These are phyloP conservation scores for Scleromitrula shiraiana DNA, from an alignment of 2,329 filamentous ascomycete genomes.

Conservation along the genomic window DNA sequence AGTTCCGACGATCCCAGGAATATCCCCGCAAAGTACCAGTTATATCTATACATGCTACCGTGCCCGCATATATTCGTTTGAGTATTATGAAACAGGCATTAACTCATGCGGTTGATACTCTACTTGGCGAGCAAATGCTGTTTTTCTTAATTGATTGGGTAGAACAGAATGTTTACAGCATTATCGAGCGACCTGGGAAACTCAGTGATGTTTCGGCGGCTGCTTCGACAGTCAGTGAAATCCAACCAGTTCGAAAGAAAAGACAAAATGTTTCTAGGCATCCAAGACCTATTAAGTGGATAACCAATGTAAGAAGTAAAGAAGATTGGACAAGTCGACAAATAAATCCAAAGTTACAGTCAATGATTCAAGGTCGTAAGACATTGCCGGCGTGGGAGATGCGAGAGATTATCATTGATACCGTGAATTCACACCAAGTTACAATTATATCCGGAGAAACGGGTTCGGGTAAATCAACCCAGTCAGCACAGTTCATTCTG, in stretches of 20 bases:
- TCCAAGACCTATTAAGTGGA: conserved; percentile 57
- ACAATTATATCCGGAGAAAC: conserved; percentile 97
- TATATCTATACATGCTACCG: conserved; percentile 58
- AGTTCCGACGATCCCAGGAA: conserved; percentile 62
- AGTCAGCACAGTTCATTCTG: conserved; percentile 91
- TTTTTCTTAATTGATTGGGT: conserved; percentile 90
- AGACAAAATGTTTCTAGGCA: conserved; percentile 34
- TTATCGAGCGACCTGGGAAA: conserved; percentile 77
- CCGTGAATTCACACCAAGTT: conserved; percentile 72
- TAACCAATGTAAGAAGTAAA: conserved; percentile 48
- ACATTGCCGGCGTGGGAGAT: conserved; percentile 82
- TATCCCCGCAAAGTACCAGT: conserved; percentile 67
- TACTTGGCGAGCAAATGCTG: conserved; percentile 81
- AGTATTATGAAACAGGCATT: conserved; percentile 76
- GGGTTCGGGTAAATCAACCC: conserved; percentile 92
- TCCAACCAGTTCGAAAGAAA: conserved; percentile 20
- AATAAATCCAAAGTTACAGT: conserved; percentile 53
- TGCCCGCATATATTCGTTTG: conserved; percentile 89
- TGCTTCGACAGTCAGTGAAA: conserved; percentile 55
- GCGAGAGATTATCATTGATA: conserved; percentile 65
- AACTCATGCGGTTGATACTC: conserved; percentile 58
- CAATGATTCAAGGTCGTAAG: conserved; percentile 66
- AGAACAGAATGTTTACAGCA: conserved; percentile 71
- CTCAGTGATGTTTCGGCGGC: conserved; percentile 79
- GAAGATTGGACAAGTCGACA: conserved; percentile 66